Conservation (phyloP, 768 basidiomycete species). For the Termitomyces sp. region DNA sequence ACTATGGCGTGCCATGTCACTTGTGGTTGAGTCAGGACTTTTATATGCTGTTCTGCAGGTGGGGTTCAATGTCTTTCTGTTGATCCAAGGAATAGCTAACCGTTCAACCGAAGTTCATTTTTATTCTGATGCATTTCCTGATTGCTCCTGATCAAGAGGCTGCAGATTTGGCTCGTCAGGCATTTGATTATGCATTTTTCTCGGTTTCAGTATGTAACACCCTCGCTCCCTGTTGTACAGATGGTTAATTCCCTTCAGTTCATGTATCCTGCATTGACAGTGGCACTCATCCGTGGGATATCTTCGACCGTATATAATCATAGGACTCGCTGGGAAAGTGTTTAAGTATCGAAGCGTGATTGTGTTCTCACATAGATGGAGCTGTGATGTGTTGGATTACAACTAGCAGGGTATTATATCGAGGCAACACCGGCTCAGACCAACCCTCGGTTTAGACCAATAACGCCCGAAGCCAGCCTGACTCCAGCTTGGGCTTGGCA, state of each 20-base stretch:
- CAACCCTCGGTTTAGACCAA: too few species aligned
- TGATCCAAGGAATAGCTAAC: not conserved
- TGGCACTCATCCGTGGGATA: not conserved
- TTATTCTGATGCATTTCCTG: not conserved
- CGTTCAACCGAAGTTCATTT: not conserved
- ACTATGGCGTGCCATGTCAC: not conserved
- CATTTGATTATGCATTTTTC: not conserved
- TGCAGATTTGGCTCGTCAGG: not conserved
- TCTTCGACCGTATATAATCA: not conserved
- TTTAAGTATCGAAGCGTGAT: not conserved
- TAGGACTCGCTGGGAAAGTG: not conserved
- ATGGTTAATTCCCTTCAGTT: not conserved
- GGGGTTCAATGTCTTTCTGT: not conserved
- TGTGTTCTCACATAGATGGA: too few species aligned
- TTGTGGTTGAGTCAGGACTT: not conserved
- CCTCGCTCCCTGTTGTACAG: not conserved
- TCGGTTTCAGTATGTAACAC: not conserved
- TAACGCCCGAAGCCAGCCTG: too few species aligned
- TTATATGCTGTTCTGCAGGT: not conserved
- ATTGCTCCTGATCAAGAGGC: not conserved
- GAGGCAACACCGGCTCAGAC: too few species aligned
- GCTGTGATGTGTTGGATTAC: too few species aligned
- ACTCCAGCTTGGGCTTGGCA: too few species aligned
- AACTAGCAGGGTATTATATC: too few species aligned
- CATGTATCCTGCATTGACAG: not conserved